These are phyloP conservation scores for Talaromyces atroroseus DNA, from an alignment of 2,329 filamentous ascomycete species.

Conservation along the genomic window DNA sequence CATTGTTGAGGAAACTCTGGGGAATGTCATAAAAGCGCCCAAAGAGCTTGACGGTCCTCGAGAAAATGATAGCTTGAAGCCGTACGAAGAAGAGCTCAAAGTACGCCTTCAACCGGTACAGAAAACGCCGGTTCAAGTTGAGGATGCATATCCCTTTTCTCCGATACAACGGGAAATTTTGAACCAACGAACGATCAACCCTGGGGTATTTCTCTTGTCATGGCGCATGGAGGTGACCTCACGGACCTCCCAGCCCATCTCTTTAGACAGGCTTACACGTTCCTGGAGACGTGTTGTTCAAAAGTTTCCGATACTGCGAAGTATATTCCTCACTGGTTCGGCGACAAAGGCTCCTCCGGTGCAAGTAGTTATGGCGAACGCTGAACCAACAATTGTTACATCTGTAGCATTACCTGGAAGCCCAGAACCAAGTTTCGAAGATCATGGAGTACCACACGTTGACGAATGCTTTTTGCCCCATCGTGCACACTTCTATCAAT, in stretches of 20 bases:
- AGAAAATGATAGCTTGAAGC: background rate
- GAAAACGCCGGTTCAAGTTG: background rate
- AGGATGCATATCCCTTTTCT: background rate
- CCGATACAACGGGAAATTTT: slow-evolving; percentile 1
- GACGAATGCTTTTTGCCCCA: background rate
- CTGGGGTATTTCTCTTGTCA: background rate
- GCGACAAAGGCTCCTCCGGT: background rate
- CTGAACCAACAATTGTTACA: background rate
- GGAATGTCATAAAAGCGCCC: background rate
- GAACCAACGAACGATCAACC: background rate
- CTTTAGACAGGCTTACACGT: background rate
- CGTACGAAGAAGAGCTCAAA: background rate
- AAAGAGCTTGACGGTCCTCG: background rate
- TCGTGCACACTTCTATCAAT: background rate
- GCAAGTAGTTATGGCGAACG: background rate
- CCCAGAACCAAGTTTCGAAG: background rate
- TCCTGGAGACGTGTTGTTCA: background rate
- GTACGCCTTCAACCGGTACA: background rate
- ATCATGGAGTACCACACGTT: background rate
- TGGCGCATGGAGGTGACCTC: background rate
- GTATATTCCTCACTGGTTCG: background rate
- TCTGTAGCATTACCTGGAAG: background rate
- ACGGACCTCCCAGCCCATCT: background rate
- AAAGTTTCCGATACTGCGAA: background rate
- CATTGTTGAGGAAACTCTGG: background rate